Base-by-base conservation (phyloP, 495 filamentous ascomycete species). In the Platismatia glauca region DNA sequence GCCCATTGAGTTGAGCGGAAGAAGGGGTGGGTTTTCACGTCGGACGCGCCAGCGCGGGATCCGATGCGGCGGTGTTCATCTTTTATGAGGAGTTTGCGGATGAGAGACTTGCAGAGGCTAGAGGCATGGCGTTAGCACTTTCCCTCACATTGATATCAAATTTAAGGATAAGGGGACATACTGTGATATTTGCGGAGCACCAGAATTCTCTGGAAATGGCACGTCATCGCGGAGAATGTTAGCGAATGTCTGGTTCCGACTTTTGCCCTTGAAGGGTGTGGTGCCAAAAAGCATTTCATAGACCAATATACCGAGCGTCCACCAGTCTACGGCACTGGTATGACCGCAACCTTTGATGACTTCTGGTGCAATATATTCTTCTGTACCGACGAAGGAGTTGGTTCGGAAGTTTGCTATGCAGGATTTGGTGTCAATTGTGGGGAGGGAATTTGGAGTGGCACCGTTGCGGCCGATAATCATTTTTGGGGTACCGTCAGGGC, bases 281-380 rank as follows among this genome's bases (percentile, higher is more conserved):
- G 92, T 97, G 27, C 94, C 95, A 74, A 89, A 97, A n/a, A 98
- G 78, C 94, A 98, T 98, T 74, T 98, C 94, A 67, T 96, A 98
- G 61, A 97, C 89, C 68, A 98, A 75, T 60, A 98, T 97, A 24
- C 94, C 94, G 13, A 98, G 77, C 4, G 94, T 98, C 94, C 94
- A 98, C 94, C 94, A 98, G 74, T 98, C 94, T 3, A 98, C 94
- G 6, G 94, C 94, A 68, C 91, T 97, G 9, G 94, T 98, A 72
- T 98, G 94, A 24, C 94, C 94, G 73, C 93, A 97, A 16, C 94
- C 94, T 74, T 96, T 97, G 71, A 98, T 98, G 50, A 98, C 94
- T 73, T 98, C 94, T 9, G 94, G 94, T 0, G 94, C 94, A 69
- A 98, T 98, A 69, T 98, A 98, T 72, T 98, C 94, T 70, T 98